Percentiles rank a stretch among this genome's conserved stretches.
These are phyloP conservation scores for Apiotrichum brassicae DNA, from an alignment of 1,284 basidiomycete genomes.

Conservation along the genomic window DNA sequence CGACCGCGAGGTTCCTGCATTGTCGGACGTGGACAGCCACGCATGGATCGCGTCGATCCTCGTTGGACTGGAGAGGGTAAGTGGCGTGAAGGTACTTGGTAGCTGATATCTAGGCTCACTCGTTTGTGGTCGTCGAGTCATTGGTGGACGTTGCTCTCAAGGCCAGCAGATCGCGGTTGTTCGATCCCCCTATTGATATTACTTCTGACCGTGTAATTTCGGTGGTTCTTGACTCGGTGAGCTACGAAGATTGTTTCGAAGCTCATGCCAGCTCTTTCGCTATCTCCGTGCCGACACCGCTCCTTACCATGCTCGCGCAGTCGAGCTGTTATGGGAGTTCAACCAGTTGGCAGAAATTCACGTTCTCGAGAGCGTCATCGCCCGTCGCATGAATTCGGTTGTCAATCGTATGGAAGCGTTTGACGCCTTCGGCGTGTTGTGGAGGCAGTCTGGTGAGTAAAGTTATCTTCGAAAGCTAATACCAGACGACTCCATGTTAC, in stretches of 20 bases:
- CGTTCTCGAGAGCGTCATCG: conserved; percentile 59
- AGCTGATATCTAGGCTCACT: conserved; percentile 51
- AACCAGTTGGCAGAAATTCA: conserved; percentile 36
- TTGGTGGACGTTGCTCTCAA: conserved; percentile 57
- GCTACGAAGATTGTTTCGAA: neutral
- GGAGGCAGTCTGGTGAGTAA: conserved; percentile 72
- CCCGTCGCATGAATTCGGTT: conserved; percentile 41
- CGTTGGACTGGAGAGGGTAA: conserved; percentile 25
- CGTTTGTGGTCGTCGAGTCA: conserved; percentile 61
- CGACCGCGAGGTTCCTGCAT: conserved; percentile 23
- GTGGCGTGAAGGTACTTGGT: too few species aligned
- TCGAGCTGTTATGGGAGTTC: conserved; percentile 72
- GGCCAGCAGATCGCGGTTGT: conserved; percentile 33
- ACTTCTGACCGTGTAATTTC: conserved; percentile 23
- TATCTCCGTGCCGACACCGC: conserved; percentile 65
- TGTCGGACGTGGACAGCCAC: conserved; percentile 17
- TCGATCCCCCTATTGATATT: conserved; percentile 23
- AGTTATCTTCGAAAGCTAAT: conserved; percentile 1
- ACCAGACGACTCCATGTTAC: conserved; percentile 70
- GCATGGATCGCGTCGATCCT: conserved; percentile 40
- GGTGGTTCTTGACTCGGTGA: conserved; percentile 28
- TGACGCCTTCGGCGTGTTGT: conserved; percentile 85
- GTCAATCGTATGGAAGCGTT: conserved; percentile 52
- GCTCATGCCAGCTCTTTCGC: conserved; percentile 61
- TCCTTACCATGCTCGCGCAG: conserved; percentile 73